A percentile compares a stretch with the other conserved stretches of the same genome.
Conservation (phyloP, 768 basidiomycete species). For the Mycena vitilis region DNA sequence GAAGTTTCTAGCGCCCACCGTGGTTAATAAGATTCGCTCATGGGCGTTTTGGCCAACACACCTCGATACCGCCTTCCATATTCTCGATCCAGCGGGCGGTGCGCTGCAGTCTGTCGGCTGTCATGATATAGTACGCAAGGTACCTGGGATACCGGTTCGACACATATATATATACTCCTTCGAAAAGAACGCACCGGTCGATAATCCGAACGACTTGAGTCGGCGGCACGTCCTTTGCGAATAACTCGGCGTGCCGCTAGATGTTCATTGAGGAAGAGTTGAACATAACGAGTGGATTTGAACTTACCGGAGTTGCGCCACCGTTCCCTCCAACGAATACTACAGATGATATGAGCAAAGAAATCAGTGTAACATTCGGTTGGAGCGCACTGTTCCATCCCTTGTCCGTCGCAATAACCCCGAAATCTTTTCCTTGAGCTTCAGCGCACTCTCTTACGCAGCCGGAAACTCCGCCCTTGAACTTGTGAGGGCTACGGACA, state of each 20-base stretch:
- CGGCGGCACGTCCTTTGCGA: constrained; percentile 76
- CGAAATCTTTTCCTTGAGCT: constrained; percentile 81
- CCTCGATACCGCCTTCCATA: constrained; percentile 76
- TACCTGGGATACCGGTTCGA: constrained; percentile 4
- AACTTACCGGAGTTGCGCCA: constrained; percentile 59
- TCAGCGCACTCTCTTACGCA: constrained; percentile 84
- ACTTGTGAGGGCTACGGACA: constrained; percentile 75
- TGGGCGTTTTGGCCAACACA: constrained; percentile 34
- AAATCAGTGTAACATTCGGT: neutral
- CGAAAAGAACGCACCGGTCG: constrained; percentile 61
- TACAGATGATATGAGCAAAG: constrained; percentile 31
- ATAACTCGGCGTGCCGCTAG: constrained; percentile 69
- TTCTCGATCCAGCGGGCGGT: constrained; percentile 81
- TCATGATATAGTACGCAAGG: constrained; percentile 75
- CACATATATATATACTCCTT: neutral
- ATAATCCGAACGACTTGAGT: constrained; percentile 70
- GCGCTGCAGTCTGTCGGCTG: constrained; percentile 77
- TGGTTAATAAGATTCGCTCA: neutral
- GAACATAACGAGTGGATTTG: neutral
- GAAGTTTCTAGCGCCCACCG: constrained; percentile 58
- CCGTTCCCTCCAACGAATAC: constrained; percentile 80
- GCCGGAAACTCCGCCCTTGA: constrained; percentile 82
- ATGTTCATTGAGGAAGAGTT: constrained; percentile 36
- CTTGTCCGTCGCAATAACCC: constrained; percentile 80
- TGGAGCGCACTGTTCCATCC: constrained; percentile 71